Conservation (phyloP, 257 asterid species). For the Capsicum rhomboideum region DNA sequence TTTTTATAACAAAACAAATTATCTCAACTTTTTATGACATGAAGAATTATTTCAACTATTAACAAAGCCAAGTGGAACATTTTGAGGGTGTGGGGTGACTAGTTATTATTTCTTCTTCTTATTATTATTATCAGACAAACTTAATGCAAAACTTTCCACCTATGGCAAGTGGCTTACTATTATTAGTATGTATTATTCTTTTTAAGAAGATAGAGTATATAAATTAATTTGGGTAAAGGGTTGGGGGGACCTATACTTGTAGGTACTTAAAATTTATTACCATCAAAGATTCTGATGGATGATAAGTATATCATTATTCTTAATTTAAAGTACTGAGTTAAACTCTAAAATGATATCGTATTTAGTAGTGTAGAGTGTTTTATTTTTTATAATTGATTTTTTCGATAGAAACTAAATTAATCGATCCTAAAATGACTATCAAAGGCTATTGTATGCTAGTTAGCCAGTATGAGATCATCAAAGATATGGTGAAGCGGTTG, state of each 20-base stretch:
- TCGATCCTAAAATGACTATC: not conserved
- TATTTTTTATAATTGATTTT: not conserved
- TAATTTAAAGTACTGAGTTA: not conserved
- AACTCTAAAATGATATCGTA: accelerated
- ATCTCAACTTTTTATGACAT: not conserved
- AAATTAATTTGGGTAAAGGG: not conserved
- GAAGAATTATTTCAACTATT: not conserved
- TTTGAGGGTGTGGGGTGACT: not conserved
- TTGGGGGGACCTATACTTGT: not conserved
- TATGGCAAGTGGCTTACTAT: not conserved
- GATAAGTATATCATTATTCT: not conserved
- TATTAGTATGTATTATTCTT: not conserved
- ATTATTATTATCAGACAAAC: not conserved
- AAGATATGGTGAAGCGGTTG: not conserved
- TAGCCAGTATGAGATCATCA: not conserved
- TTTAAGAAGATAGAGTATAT: not conserved
- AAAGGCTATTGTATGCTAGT: not conserved
- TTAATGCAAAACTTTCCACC: not conserved
- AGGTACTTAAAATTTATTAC: not conserved
- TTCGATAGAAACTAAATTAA: not conserved
- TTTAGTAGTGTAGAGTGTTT: not conserved
- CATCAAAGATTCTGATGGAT: accelerated
- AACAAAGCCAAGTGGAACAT: constrained; percentile 2
- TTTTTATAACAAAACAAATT: not conserved
- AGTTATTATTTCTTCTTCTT: no score